Percentiles rank a stretch among this genome's conserved stretches.
Conservation (phyloP, 2,329 filamentous ascomycete genomes). For the Aspergillus neotritici region DNA sequence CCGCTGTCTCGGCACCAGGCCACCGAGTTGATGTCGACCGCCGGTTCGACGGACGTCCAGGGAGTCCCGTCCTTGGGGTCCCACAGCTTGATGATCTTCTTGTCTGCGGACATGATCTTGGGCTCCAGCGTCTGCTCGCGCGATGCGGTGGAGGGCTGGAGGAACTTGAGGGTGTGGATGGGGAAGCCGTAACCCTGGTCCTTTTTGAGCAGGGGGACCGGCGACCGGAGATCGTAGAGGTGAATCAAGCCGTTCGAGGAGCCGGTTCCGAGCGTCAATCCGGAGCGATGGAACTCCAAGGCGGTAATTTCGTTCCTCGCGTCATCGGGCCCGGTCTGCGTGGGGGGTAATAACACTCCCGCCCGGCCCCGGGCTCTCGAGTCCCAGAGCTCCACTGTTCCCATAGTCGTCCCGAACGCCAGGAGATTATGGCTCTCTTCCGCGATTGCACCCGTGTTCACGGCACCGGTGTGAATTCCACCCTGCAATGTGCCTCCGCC, state of each 20-base stretch:
- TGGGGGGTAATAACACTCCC: constrained; percentile 62
- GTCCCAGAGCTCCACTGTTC: constrained; percentile 98
- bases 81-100: constrained; percentile 96
- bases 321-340: constrained; percentile 35
- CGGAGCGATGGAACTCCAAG: constrained; percentile 76
- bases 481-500: constrained; percentile 76
- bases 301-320: constrained; percentile 67
- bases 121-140: constrained; percentile 62
- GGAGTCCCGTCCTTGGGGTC: constrained; percentile 74
- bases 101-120: constrained; percentile 88
- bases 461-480: constrained; percentile 74
- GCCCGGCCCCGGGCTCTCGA: constrained; percentile 75
- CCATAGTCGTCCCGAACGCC: constrained; percentile 87
- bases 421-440: constrained; percentile 84
- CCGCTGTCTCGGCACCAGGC: constrained; percentile 88
- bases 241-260: constrained; percentile 84
- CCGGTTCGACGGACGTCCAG: constrained; percentile 93
- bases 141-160: constrained; percentile 60
- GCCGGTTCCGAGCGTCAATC: constrained; percentile 78
- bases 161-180: constrained; percentile 73
- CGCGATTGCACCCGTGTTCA: constrained; percentile 82
- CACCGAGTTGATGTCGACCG: constrained; percentile 90
- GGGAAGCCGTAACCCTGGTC: constrained; percentile 94
- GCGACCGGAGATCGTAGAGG: constrained; percentile 86
- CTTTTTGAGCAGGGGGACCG: constrained; percentile 78